Evolutionary conservation across 176 grass and related monocot genomes (phyloP), one percentile per base, ranked within the genome.

Genomic region (Stipa capillata): DNA sequence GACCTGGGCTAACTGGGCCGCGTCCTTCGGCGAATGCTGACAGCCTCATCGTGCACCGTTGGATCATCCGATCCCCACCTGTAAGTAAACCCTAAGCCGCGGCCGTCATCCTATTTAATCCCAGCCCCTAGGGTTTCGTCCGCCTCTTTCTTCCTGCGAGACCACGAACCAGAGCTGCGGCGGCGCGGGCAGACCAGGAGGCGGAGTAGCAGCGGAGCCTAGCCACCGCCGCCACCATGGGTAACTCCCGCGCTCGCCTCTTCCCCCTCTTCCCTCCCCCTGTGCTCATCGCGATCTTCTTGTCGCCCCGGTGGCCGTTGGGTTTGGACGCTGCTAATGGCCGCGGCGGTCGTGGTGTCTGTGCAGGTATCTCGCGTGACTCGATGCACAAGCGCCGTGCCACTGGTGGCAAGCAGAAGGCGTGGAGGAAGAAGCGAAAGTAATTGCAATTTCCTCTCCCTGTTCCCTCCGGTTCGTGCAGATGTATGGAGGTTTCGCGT

Each of bases 351-450:
- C 3, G 7, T 40, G 14, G 16, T 48, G 18, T 40, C 5, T 58
- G 11, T 35, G 75, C 86, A 88, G 86, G 86, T 88, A 88, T 88
- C 81, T 88, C 86, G 23, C 86, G 86, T 74, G 86, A 88, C 49
- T 88, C 86, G 47, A 88, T 88, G 86, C 86, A 88, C 86, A 88
- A 88, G 81, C 86, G 86, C 50, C 86, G 86, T 24, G 86, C 86
- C 39, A 88, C 86, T 33, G 86, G 86, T n/a, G 86, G 86, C 14
- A 88, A 88, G 86, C 68, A 80, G 69, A 88, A 84, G 52, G 74
- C 85, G 0, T 87, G 85, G 85, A 27, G 85, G 15, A 87, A 87
- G 79, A 87, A 87, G 73, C 54, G 85, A 55, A 87, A 87, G 85
- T 87, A 76, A 87, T 42, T n/a, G 18, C 45, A 0, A 23, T 50